phyloP scores from a whole-genome alignment of 2,329 filamentous ascomycete genomes.

The Juglanconis oblonga region DNA sequence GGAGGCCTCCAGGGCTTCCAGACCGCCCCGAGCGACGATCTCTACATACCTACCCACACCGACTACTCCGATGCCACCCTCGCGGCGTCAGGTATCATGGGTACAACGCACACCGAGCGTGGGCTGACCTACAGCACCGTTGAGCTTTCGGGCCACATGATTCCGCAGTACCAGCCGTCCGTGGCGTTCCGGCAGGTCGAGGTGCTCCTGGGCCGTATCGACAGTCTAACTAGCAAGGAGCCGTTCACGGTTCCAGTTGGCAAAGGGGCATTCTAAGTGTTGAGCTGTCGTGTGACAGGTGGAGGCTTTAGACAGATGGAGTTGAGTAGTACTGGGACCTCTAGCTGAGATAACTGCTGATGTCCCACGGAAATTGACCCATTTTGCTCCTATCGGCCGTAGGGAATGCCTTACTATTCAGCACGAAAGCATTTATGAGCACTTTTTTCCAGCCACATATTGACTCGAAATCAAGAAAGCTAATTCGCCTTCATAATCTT shows the following conservation, averaged over 20 bases:
- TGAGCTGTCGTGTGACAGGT: no score
- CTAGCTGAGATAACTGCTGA: no score
- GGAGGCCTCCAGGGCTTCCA: slow-evolving; percentile 67
- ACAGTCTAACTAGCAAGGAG: slow-evolving; percentile 45
- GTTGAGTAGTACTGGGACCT: no score
- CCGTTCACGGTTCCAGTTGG: slow-evolving; percentile 34
- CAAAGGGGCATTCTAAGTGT: background rate
- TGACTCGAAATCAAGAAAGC: no score
- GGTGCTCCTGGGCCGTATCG: slow-evolving; percentile 69
- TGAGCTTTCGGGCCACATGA: slow-evolving; percentile 64
- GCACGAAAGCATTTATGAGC: no score
- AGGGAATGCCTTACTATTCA: no score
- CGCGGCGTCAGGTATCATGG: slow-evolving; percentile 65
- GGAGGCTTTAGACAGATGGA: no score
- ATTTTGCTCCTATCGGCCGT: no score
- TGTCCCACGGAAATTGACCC: no score
- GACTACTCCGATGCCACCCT: slow-evolving; percentile 37
- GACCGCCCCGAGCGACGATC: slow-evolving; percentile 51
- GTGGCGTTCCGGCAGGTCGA: slow-evolving; percentile 72
- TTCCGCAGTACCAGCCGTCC: slow-evolving; percentile 65
- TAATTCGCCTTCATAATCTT: no score
- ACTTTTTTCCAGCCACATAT: no score
- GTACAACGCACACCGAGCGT: slow-evolving; percentile 69
- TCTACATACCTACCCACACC: slow-evolving; percentile 64
- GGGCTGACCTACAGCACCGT: slow-evolving; percentile 70